Conservation (phyloP, 495 filamentous ascomycete species). For the Penicillium bovifimosum region DNA sequence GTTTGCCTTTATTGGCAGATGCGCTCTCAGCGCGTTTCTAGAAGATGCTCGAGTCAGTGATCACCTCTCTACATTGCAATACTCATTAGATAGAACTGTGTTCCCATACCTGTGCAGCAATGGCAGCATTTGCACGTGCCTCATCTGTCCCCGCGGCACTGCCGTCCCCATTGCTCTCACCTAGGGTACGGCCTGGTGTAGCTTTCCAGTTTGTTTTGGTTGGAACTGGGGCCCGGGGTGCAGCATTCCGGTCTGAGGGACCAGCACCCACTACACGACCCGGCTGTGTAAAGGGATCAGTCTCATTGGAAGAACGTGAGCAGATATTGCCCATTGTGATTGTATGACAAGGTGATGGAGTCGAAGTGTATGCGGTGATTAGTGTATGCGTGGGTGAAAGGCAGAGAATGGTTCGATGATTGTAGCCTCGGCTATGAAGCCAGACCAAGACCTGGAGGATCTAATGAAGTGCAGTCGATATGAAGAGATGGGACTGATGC, state of each 20-base stretch:
- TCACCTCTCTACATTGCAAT: no score
- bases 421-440: background rate
- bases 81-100: background rate
- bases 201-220: slow-evolving; percentile 37
- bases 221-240: slow-evolving; percentile 35
- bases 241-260: slow-evolving; percentile 10
- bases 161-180: slow-evolving; percentile 27
- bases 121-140: slow-evolving; percentile 51
- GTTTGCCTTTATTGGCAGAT: slow-evolving; percentile 43
- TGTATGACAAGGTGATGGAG: background rate
- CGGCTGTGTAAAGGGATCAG: slow-evolving; percentile 52
- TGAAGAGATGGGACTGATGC: background rate
- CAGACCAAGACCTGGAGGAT: background rate
- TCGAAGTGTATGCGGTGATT: background rate
- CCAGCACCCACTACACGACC: slow-evolving; percentile 53
- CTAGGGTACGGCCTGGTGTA: slow-evolving; percentile 53
- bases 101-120: slow-evolving; percentile 58
- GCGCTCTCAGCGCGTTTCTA: slow-evolving; percentile 39
- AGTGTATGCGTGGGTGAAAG: background rate
- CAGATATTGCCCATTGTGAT: slow-evolving; percentile 68
- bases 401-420: background rate
- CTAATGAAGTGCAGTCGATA: background rate
- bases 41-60: background rate
- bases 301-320: slow-evolving; percentile 55
- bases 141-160: slow-evolving; percentile 37